These are phyloP conservation scores for Claviceps capensis DNA, from an alignment of 2,329 filamentous ascomycete species.

Conservation along the genomic window DNA sequence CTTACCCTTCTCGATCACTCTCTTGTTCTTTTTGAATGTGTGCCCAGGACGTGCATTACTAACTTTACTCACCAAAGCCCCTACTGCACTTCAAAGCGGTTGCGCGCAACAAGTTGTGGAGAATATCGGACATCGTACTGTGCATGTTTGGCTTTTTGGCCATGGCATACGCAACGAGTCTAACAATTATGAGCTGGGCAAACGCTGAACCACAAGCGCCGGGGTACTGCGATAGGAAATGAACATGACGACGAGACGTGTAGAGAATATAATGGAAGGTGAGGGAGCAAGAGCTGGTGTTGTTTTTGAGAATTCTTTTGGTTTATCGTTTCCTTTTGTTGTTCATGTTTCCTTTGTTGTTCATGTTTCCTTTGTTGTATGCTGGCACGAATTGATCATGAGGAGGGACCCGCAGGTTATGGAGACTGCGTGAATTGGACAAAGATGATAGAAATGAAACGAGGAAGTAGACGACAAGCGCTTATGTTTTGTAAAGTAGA, in stretches of 20 bases:
- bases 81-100: conserved; percentile 79
- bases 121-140: conserved; percentile 57
- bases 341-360: not conserved
- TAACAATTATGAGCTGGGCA: conserved; percentile 83
- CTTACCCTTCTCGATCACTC: not conserved
- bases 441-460: conserved; percentile 1
- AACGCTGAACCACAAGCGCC: conserved; percentile 36
- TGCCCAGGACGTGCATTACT: conserved; percentile 11
- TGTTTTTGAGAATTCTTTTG: not conserved
- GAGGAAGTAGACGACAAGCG: not conserved
- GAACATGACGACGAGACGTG: not conserved
- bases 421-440: not conserved
- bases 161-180: conserved; percentile 81
- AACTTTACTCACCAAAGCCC: conserved; percentile 42
- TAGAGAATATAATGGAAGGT: not conserved
- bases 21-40: not conserved
- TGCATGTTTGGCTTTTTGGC: conserved; percentile 72
- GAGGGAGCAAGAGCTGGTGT: not conserved
- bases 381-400: not conserved
- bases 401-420: not conserved
- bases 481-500: conserved; percentile 3
- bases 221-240: conserved; percentile 38
- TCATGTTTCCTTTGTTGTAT: not conserved
- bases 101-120: conserved; percentile 54
- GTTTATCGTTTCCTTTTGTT: not conserved